phyloP scores from a whole-genome alignment of 106 monocot genomes.

The Hemerocallis citrina region DNA sequence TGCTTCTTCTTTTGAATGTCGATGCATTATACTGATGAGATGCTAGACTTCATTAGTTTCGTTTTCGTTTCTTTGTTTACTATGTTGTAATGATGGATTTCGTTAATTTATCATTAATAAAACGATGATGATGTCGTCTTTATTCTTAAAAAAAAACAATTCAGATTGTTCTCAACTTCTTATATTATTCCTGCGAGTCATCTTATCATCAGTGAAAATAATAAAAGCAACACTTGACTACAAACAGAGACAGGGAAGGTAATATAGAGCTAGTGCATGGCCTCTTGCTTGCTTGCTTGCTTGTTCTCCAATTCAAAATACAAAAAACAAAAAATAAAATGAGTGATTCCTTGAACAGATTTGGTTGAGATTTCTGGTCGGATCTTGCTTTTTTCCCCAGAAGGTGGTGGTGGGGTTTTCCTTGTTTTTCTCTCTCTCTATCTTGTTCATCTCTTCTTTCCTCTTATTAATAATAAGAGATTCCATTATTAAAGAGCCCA shows the following conservation, averaged over 20 bases:
- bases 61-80: too few species aligned
- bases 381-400: constrained; percentile 8
- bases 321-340: too few species aligned
- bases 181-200: background rate
- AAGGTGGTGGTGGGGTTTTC: constrained; percentile 7
- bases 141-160: too few species aligned
- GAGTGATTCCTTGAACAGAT: constrained; percentile 2
- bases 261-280: background rate
- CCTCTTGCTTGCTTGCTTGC: background rate
- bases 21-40: too few species aligned
- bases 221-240: background rate
- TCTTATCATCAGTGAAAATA: background rate
- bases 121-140: too few species aligned
- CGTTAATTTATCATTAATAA: too few species aligned
- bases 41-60: too few species aligned
- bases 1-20: too few species aligned
- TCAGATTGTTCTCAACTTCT: too few species aligned
- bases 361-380: constrained; percentile 5
- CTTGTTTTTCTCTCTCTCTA: background rate
- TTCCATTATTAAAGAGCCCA: background rate
- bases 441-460: too few species aligned
- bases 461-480: too few species aligned
- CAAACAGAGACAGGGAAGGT: background rate
- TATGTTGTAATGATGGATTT: too few species aligned
- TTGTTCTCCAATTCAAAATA: constrained; percentile 7